Conservation (phyloP, 1,284 basidiomycete species). For the Somion occarium region DNA sequence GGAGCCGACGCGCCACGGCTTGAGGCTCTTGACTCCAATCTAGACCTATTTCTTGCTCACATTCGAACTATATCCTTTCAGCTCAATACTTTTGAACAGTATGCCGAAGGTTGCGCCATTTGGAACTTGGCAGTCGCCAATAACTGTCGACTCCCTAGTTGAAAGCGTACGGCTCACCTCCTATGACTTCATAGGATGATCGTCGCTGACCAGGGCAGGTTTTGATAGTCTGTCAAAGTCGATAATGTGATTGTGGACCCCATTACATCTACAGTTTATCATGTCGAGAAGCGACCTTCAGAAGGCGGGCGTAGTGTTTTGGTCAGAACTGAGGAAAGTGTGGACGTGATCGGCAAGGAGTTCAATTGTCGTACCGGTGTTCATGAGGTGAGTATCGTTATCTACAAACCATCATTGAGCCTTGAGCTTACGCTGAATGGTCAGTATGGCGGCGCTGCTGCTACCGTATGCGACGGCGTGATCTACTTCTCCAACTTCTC, state of each 20-base stretch:
- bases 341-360: constrained; percentile 44
- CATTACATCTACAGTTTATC: constrained; percentile 47
- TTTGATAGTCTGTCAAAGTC: constrained; percentile 35
- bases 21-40: no score
- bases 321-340: constrained; percentile 41
- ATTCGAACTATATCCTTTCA: no score
- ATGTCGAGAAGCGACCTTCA: constrained; percentile 57
- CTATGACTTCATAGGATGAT: constrained; percentile 6
- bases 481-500: constrained; percentile 54
- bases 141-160: constrained; percentile 38
- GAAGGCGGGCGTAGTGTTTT: constrained; percentile 57
- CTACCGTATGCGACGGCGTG: constrained; percentile 41
- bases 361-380: constrained; percentile 59
- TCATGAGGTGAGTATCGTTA: constrained; percentile 39
- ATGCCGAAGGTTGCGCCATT: constrained; percentile 38
- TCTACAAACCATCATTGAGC: not conserved
- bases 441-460: constrained; percentile 42
- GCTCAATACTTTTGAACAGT: no score
- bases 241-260: constrained; percentile 52
- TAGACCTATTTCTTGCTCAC: no score
- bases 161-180: constrained; percentile 36
- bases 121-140: constrained; percentile 58
- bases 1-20: no score
- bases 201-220: constrained; percentile 12
- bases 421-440: not conserved